Percentiles rank a stretch among this genome's conserved stretches.
These are phyloP conservation scores for Pseudogymnoascus sp. DNA, from an alignment of 2,329 filamentous ascomycete species.

Conservation along the genomic window DNA sequence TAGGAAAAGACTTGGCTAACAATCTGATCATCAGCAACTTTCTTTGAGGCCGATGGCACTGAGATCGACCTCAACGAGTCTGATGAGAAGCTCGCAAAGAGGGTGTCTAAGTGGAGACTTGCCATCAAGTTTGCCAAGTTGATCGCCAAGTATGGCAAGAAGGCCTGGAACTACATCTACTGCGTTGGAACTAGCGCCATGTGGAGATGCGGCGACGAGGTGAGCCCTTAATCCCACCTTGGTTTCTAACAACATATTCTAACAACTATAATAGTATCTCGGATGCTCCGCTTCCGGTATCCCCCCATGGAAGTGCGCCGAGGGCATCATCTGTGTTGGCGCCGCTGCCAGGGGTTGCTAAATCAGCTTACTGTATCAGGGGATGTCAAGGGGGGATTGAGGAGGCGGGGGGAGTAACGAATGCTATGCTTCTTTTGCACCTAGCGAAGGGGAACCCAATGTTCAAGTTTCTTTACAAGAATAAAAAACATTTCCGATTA, in stretches of 20 bases:
- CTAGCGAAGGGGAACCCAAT: not conserved
- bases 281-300: not conserved
- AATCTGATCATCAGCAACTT: not conserved
- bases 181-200: not conserved
- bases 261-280: not conserved
- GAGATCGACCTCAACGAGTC: not conserved
- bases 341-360: not conserved
- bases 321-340: not conserved
- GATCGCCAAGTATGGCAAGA: not conserved
- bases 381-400: not conserved
- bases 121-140: slow-evolving; percentile 2
- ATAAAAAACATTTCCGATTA: not conserved
- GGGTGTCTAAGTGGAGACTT: not conserved
- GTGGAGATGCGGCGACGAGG: not conserved
- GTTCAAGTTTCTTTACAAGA: not conserved
- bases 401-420: not conserved
- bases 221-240: not conserved
- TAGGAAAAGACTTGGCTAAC: no score
- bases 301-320: not conserved
- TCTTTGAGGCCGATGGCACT: not conserved
- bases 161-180: slow-evolving; percentile 2
- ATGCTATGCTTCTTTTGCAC: not conserved
- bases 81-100: not conserved
- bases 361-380: not conserved
- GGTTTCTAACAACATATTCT: not conserved